Conservation (phyloP, 2,329 filamentous ascomycete species). For the Exophiala calicioides region DNA sequence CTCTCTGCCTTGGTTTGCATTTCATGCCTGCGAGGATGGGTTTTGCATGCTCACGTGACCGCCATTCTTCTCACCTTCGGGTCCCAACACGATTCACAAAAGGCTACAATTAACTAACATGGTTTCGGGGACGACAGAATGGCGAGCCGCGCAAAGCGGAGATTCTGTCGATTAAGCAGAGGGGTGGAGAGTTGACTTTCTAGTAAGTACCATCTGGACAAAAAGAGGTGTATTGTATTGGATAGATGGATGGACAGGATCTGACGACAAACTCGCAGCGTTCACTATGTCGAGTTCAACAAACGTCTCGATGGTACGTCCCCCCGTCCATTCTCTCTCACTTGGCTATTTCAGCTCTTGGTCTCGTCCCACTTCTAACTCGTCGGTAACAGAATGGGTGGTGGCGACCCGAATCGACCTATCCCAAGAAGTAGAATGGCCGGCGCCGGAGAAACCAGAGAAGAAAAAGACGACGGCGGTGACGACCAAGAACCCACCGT, state of each 20-base stretch:
- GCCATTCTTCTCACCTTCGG: constrained; percentile 4
- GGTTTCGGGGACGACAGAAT: constrained; percentile 52
- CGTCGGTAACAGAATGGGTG: constrained; percentile 87
- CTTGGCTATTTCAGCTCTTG: background rate
- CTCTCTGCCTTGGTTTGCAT: background rate
- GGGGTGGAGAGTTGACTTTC: constrained; percentile 83
- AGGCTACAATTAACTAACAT: too few species aligned
- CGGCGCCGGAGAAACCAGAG: constrained; percentile 83
- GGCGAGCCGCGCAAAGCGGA: constrained; percentile 88
- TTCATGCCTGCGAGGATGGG: background rate
- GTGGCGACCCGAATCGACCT: constrained; percentile 80
- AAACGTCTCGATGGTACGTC: constrained; percentile 66
- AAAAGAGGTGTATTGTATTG: too few species aligned
- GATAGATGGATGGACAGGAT: too few species aligned
- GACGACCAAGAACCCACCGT: constrained; percentile 53
- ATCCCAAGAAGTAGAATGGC: constrained; percentile 91
- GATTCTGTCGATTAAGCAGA: constrained; percentile 89
- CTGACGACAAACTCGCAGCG: too few species aligned
- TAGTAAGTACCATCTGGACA: constrained; percentile 55
- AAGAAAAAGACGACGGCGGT: constrained; percentile 75
- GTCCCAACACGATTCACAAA: too few species aligned
- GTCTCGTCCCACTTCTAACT: constrained; percentile 35
- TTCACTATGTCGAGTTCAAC: constrained; percentile 98
- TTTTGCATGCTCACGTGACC: constrained; percentile 33
- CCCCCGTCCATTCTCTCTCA: too few species aligned